phyloP scores from a whole-genome alignment of 805 yeast genomes.

The Yamadazyma akitaensis region DNA sequence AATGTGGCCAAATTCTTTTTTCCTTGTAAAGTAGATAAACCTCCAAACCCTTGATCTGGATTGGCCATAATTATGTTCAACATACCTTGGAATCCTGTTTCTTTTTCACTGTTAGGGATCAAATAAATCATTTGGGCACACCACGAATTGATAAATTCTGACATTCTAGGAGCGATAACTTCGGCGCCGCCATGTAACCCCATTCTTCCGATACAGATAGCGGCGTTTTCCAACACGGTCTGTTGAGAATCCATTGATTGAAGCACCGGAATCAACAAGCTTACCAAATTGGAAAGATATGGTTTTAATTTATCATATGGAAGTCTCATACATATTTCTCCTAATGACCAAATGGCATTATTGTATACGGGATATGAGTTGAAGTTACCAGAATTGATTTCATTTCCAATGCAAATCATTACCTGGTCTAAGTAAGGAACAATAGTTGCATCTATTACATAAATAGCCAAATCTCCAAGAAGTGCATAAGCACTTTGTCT shows the following conservation, averaged over 20 bases:
- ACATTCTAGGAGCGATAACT: conserved; percentile 52
- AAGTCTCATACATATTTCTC: conserved; percentile 73
- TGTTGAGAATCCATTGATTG: conserved; percentile 51
- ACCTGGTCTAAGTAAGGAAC: conserved; percentile 49
- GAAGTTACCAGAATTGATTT: conserved; percentile 52
- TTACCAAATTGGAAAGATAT: conserved; percentile 51
- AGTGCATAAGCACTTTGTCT: conserved; percentile 89
- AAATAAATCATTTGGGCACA: conserved; percentile 61
- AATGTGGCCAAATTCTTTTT: conserved; percentile 49
- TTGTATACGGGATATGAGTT: conserved; percentile 64
- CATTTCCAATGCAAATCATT: conserved; percentile 65
- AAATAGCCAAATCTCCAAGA: conserved; percentile 83
- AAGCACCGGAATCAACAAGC: conserved; percentile 57
- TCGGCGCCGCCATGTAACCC: conserved; percentile 60
- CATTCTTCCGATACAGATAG: conserved; percentile 84
- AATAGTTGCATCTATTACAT: conserved; percentile 44
- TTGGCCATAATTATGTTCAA: conserved; percentile 60
- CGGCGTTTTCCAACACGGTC: conserved; percentile 79
- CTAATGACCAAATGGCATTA: conserved; percentile 92
- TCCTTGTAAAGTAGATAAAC: conserved; percentile 42
- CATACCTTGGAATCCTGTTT: conserved; percentile 82
- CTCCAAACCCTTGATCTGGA: conserved; percentile 59
- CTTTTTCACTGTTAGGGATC: conserved; percentile 84
- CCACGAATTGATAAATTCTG: conserved; percentile 65
- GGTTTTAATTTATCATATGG: conserved; percentile 45